Conservation (phyloP, 192 early-diverging fungal species). For the Kickxella alabastrina region DNA sequence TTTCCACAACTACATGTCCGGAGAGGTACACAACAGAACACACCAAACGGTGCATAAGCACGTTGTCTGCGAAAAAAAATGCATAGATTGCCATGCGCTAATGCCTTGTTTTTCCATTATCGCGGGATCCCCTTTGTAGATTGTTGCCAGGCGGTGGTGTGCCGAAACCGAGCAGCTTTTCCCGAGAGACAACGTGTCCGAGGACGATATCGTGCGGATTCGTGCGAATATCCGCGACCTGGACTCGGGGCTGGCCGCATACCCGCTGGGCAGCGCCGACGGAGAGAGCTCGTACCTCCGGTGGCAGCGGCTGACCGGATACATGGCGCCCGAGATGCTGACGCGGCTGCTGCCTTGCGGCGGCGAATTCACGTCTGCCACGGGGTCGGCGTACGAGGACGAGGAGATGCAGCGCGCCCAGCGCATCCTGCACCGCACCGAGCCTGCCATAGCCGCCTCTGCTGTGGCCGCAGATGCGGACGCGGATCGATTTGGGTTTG, state of each 20-base stretch:
- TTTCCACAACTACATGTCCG: constrained; percentile 63
- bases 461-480: neutral
- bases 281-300: constrained; percentile 55
- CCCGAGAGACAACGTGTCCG: constrained; percentile 53
- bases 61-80: too few relatives aligned
- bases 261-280: constrained; percentile 65
- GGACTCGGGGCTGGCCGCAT: constrained; percentile 77
- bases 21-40: constrained; percentile 42
- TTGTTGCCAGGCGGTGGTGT: constrained; percentile 81
- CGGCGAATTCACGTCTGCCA: constrained; percentile 44
- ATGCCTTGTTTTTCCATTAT: neutral
- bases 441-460: neutral
- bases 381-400: constrained; percentile 58
- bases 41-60: too few relatives aligned
- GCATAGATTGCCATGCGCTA: too few relatives aligned
- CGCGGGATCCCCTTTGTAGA: constrained; percentile 55
- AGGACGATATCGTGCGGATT: constrained; percentile 61
- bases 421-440: constrained; percentile 6
- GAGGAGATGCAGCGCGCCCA: constrained; percentile 51
- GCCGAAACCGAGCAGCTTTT: constrained; percentile 64
- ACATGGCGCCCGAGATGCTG: constrained; percentile 57
- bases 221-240: constrained; percentile 70
- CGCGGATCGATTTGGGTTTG: constrained; percentile 55
- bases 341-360: constrained; percentile 48
- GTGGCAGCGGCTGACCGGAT: constrained; percentile 73